These are phyloP conservation scores for Russula griseocarnosa DNA, from an alignment of 768 basidiomycete species.

Conservation along the genomic window DNA sequence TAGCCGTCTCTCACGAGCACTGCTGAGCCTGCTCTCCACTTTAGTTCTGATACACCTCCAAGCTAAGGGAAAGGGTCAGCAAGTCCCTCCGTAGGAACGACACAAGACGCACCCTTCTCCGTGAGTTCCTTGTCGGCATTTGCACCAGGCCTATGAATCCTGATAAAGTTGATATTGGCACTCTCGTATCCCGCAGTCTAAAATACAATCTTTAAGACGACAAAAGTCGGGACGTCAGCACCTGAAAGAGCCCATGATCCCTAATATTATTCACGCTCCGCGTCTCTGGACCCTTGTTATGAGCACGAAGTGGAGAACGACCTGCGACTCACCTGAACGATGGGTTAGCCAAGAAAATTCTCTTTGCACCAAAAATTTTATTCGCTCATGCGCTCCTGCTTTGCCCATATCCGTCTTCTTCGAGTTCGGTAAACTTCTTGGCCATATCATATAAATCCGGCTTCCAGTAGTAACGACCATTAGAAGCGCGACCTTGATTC, in stretches of 20 bases:
- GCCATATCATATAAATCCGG: constrained; percentile 21
- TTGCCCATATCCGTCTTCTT: constrained; percentile 14
- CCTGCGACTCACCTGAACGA: constrained; percentile 7
- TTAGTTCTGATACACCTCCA: constrained; percentile 23
- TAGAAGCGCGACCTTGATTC: constrained; percentile 18
- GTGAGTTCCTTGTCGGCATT: constrained; percentile 20
- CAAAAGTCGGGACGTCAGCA: not conserved
- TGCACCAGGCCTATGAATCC: constrained; percentile 2
- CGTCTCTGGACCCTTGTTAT: not conserved
- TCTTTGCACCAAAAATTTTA: constrained; percentile 22
- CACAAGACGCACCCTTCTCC: constrained; percentile 9
- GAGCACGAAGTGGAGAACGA: not conserved
- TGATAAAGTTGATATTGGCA: constrained; percentile 11
- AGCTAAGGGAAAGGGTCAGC: constrained; percentile 7
- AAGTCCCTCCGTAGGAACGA: not conserved
- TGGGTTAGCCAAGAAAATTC: constrained; percentile 16
- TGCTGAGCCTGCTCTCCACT: constrained; percentile 2
- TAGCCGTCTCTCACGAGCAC: constrained; percentile 11
- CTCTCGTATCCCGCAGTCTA: constrained; percentile 14
- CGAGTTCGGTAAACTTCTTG: constrained; percentile 10
- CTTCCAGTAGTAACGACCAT: constrained; percentile 24
- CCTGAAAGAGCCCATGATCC: not conserved
- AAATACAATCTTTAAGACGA: constrained; percentile 13
- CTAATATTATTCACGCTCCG: constrained; percentile 12
- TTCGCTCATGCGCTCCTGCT: constrained; percentile 12